Base-by-base conservation (phyloP, 768 basidiomycete genomes). In the Gelatoporia subvermispora region DNA sequence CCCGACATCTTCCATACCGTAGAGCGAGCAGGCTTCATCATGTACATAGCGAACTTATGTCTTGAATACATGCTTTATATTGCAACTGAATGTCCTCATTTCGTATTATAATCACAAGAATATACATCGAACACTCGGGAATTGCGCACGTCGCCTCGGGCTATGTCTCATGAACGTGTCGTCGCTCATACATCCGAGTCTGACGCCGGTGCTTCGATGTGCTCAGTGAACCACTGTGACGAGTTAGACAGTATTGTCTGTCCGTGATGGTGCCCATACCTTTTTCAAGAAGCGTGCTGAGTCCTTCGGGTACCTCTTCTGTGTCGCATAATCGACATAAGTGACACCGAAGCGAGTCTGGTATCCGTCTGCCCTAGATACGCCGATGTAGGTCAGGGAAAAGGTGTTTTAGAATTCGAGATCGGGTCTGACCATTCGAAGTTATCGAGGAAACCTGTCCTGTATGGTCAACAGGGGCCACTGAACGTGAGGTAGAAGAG, bases 341-440 rank as follows among this genome's bases (percentile, higher is more conserved):
- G 72, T 74, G 35, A 71, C 65, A 8, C 73, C 73, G 48, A 76
- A 75, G 15, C 73, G 71, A 8, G 70, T 68, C 34, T 59, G 64
- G 51, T 73, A 74, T 1, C 74, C 72, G 35, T 72, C 66, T 5
- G 66, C 68, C 65, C 65, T 55, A 31, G 9, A 8, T 25, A 9
- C 28, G 24, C 24, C 10, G 2, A 38, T 3, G 20, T 36, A 17
- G 16, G 15, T 16, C 13, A 13, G 25, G 38, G 5, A 2, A 16
- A 41, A 23, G 3, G 1, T 8, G n/a, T 35, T 9, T 45, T 9
- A 16, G 34, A 42, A 49, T 16, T 3, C 18, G 20, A 35, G 22
- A 15, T n/a, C 3, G 17, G 23, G 28, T 21, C 48, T 17, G 43
- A 64, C 72, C 73, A 75, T 58, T 75, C 73, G 45, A 72, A 75